Percentiles rank a stretch among this genome's conserved stretches.
These are phyloP conservation scores for Gloeopeniophorella convolvens DNA, from an alignment of 768 basidiomycete genomes.

Conservation along the genomic window DNA sequence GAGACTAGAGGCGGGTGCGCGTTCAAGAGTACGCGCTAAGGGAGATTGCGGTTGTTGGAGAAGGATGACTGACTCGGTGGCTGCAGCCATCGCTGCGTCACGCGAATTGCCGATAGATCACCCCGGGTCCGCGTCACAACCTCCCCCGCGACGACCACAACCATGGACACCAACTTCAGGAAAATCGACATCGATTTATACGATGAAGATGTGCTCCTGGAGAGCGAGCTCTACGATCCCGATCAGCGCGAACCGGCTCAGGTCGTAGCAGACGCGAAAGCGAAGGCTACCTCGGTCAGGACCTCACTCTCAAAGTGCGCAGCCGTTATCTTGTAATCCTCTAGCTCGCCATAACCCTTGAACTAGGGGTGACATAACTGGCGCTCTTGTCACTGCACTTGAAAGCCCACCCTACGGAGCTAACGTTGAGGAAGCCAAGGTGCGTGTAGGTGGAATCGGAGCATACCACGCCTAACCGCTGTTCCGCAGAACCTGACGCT, in stretches of 20 bases:
- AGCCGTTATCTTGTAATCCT: neutral
- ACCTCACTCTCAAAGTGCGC: constrained; percentile 68
- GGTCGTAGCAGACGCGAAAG: constrained; percentile 69
- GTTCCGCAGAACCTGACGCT: constrained; percentile 62
- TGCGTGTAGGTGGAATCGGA: constrained; percentile 27
- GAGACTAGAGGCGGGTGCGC: neutral
- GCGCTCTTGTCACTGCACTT: constrained; percentile 64
- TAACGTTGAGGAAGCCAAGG: constrained; percentile 87
- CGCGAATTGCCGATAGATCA: no score
- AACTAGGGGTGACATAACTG: constrained; percentile 65
- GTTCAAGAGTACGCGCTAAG: constrained; percentile 14
- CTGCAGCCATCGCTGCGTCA: no score
- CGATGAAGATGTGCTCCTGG: constrained; percentile 86
- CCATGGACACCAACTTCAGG: constrained; percentile 59
- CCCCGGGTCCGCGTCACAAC: no score
- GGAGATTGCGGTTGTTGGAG: no score
- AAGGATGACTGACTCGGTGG: no score
- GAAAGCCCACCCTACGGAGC: constrained; percentile 86
- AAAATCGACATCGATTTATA: constrained; percentile 92
- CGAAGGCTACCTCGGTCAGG: constrained; percentile 66
- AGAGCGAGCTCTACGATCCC: constrained; percentile 79
- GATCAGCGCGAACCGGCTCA: constrained; percentile 76
- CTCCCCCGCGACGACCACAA: neutral
- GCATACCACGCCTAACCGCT: neutral
- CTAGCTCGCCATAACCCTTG: neutral